phyloP scores from a whole-genome alignment of 495 filamentous ascomycete genomes.

The Cudoniella acicularis region DNA sequence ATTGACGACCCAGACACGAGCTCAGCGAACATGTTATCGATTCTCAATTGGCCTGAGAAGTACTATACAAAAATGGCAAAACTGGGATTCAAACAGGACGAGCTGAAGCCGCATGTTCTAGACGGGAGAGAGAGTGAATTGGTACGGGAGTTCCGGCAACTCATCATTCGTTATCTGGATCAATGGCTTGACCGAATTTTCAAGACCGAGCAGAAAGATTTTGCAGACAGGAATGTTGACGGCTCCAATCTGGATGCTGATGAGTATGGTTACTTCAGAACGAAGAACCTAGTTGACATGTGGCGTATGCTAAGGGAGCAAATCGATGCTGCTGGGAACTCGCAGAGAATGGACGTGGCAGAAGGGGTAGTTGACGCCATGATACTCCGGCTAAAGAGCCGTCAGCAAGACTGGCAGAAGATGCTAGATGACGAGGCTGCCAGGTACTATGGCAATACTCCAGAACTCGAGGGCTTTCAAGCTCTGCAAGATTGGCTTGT shows the following conservation, averaged over 20 bases:
- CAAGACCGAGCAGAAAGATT: conserved; percentile 70
- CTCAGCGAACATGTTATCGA: conserved; percentile 76
- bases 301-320: conserved; percentile 98
- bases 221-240: conserved; percentile 70
- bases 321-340: conserved; percentile 72
- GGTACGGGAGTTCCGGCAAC: conserved; percentile 85
- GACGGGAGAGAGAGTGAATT: conserved; percentile 86
- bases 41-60: conserved; percentile 92
- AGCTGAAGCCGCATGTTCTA: conserved; percentile 76
- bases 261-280: conserved; percentile 82
- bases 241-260: conserved; percentile 74
- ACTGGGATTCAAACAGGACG: conserved; percentile 69
- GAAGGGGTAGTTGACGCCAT: conserved; percentile 94
- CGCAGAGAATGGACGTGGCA: conserved; percentile 77
- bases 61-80: conserved; percentile 96
- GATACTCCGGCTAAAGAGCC: conserved; percentile 75
- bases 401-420: conserved; percentile 80
- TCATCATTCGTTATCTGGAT: conserved; percentile 92
- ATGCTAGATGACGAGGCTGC: conserved; percentile 83
- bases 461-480: conserved; percentile 74
- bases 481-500: conserved; percentile 88
- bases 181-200: conserved; percentile 97
- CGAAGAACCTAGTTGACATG: conserved; percentile 84
- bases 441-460: conserved; percentile 58
- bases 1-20: conserved; percentile 77